These are phyloP conservation scores for Neopestalotiopsis sp. DNA, from an alignment of 2,329 filamentous ascomycete genomes.

Conservation along the genomic window DNA sequence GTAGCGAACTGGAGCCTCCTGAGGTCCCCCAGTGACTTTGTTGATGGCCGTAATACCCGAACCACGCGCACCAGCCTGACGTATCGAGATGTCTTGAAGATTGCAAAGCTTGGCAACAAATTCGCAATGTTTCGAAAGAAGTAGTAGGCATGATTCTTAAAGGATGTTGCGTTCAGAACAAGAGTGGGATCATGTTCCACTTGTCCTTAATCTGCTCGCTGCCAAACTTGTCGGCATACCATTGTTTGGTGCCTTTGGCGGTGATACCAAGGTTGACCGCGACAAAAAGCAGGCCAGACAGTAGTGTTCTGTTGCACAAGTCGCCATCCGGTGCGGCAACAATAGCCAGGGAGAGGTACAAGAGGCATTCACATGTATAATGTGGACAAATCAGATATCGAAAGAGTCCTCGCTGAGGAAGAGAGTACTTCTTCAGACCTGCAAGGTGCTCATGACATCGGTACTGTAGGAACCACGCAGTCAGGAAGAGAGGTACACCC, in stretches of 20 bases:
- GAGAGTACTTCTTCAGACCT: slow-evolving; percentile 78
- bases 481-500: slow-evolving; percentile 67
- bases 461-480: slow-evolving; percentile 77
- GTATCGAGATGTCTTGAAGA: slow-evolving; percentile 84
- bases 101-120: slow-evolving; percentile 75
- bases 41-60: slow-evolving; percentile 61
- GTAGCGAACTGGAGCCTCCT: slow-evolving; percentile 78
- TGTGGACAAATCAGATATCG: slow-evolving; percentile 80
- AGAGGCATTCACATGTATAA: slow-evolving; percentile 85
- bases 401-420: slow-evolving; percentile 79
- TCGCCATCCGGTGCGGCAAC: slow-evolving; percentile 72
- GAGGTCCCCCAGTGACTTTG: slow-evolving; percentile 51
- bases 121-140: slow-evolving; percentile 58
- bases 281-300: slow-evolving; percentile 76
- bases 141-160: slow-evolving; percentile 29
- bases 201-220: slow-evolving; percentile 62
- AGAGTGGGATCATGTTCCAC: slow-evolving; percentile 78
- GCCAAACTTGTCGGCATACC: slow-evolving; percentile 82
- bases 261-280: slow-evolving; percentile 81
- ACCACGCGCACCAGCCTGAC: slow-evolving; percentile 74
- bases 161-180: slow-evolving; percentile 53
- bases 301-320: slow-evolving; percentile 74
- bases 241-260: slow-evolving; percentile 76
- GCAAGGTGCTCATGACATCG: slow-evolving; percentile 74
- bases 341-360: slow-evolving; percentile 82